A percentile compares a stretch with the other conserved stretches of the same genome.
phyloP scores from a whole-genome alignment of 73 alveolate genomes.

The Symbiodinium natans region DNA sequence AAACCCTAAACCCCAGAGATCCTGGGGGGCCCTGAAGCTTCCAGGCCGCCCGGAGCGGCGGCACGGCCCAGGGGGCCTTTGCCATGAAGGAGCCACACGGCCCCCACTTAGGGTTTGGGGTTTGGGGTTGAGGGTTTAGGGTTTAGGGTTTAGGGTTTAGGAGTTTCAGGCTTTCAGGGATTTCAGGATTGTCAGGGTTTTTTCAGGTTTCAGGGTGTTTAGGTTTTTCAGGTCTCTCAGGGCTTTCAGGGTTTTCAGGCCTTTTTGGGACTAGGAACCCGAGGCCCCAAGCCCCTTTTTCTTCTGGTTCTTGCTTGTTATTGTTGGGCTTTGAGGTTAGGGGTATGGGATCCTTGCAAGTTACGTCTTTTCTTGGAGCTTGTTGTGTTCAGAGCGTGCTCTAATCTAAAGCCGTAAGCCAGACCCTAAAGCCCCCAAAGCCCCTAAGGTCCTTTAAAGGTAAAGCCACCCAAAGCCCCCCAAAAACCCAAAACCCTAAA shows the following conservation, averaged over 20 bases:
- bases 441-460: too few species aligned
- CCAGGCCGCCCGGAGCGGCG: background rate
- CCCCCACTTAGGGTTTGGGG: too few species aligned
- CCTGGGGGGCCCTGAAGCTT: background rate
- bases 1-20: background rate
- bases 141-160: background rate
- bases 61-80: background rate
- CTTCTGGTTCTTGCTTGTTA: too few species aligned
- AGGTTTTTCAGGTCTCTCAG: background rate
- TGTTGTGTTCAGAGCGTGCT: background rate
- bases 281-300: too few species aligned
- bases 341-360: too few species aligned
- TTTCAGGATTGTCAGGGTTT: too few species aligned
- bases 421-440: background rate
- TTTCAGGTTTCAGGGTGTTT: background rate
- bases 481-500: background rate
- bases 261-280: too few species aligned
- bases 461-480: too few species aligned
- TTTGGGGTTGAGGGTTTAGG: too few species aligned
- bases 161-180: too few species aligned
- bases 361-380: background rate
- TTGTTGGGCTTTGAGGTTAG: too few species aligned
- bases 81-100: background rate
- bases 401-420: background rate
- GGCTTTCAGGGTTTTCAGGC: too few species aligned